Base-by-base conservation (phyloP, 129 eudicot species). In the Heracleum sosnowskyi region DNA sequence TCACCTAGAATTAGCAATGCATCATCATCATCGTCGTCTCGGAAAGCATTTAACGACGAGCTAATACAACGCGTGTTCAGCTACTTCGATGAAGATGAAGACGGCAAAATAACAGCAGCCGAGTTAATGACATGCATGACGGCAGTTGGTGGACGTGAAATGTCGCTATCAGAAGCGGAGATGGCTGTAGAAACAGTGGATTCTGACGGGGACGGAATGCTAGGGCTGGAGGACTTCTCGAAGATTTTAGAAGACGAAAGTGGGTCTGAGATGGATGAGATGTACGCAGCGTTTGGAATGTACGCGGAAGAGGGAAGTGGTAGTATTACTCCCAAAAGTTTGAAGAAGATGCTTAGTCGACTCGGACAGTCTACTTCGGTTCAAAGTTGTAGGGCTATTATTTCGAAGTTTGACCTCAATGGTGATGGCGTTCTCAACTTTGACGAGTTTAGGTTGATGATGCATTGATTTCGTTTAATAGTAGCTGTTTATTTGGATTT, bases 371-470 rank as follows among this genome's bases (percentile, higher is more conserved):
- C 87, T 17, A 82, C 68, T 79, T 84, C 78, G 24, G 78, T 89
- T 62, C 89, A 85, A 66, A 87, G 86, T 31, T 91, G 97, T 34
- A 82, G 83, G 80, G 12, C 29, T 35, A 91, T 91, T 91, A 91
- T 91, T n/a, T 81, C 85, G 28, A 76, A 39, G 49, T 89, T 85
- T 78, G 93, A 88, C 77, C 78, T 91, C 10, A 82, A 89, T 34
- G 93, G 90, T 29, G 97, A 91, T 69, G 97, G 97, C 13, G 88
- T 91, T 7, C 88, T 86, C 8, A 82, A 77, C 41, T 91, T 91
- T 73, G 97, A 91, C 2, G 93, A 89, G 84, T 91, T 91, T 31
- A 77, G 79, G 79, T 33, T 72, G 36, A 91, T 91, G 97, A 89
- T 91, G 97, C 34, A 64, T 0, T 86, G 87, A 77, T 0, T 44